Conservation (phyloP, 441 rosid species). For the Pelargonium myrrhifolium region DNA sequence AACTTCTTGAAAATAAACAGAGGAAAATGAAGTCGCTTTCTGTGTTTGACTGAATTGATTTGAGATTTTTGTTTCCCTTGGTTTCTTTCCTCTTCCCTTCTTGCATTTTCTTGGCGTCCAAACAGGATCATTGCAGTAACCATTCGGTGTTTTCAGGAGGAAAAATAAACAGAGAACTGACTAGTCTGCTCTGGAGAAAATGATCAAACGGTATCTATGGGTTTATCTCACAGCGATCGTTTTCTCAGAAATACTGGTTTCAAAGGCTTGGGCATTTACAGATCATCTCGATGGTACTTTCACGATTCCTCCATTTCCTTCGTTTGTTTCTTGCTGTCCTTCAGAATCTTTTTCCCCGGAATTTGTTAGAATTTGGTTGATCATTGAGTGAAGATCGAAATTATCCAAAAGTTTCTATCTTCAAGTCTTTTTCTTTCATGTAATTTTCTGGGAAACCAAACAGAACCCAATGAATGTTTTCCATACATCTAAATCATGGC, state of each 20-base stretch:
- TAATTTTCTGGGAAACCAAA: conserved; percentile 18
- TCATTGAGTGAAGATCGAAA: conserved; percentile 1
- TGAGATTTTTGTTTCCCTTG: not conserved
- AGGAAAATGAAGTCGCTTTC: not conserved
- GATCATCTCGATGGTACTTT: conserved; percentile 64
- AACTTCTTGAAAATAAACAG: not conserved
- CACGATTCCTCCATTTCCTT: not conserved
- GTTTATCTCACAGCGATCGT: conserved; percentile 20
- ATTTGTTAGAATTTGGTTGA: not conserved
- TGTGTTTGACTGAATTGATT: not conserved
- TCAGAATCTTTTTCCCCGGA: not conserved
- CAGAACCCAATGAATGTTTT: not conserved
- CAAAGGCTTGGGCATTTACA: conserved; percentile 38
- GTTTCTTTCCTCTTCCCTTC: conserved; percentile 3
- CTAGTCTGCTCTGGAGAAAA: conserved; percentile 18
- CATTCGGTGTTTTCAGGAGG: conserved; percentile 15
- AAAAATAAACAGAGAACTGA: no score
- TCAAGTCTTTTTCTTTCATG: not conserved
- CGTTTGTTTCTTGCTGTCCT: not conserved
- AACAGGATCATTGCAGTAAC: conserved; percentile 9
- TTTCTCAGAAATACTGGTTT: conserved; percentile 32
- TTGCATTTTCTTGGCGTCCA: conserved; percentile 20
- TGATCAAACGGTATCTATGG: conserved; percentile 23
- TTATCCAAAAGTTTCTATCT: not conserved
- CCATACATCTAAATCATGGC: no score